A percentile compares a stretch with the other conserved stretches of the same genome.
Conservation (phyloP, 139 green algal genomes). For the Desmodesmus armatus region DNA sequence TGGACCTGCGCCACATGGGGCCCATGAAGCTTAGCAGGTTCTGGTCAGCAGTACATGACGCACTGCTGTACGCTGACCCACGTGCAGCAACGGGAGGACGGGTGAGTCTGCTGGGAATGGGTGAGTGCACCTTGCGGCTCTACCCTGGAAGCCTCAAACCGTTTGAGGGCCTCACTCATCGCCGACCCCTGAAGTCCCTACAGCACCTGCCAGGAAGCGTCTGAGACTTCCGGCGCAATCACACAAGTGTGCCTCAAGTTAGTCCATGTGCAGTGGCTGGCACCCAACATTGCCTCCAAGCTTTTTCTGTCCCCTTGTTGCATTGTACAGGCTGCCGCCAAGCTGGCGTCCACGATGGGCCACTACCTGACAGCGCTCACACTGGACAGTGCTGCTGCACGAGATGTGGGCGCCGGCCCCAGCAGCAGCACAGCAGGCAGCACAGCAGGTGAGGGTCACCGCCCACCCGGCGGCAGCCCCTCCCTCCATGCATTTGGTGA, state of each 20-base stretch:
- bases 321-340: background rate
- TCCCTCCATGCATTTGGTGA: too few relatives aligned
- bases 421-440: too few relatives aligned
- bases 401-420: background rate
- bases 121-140: background rate
- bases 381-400: slow-evolving; percentile 12
- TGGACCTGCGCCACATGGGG: slow-evolving; percentile 53
- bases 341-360: slow-evolving; percentile 4
- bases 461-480: too few relatives aligned
- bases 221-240: too few relatives aligned
- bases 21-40: slow-evolving; percentile 55
- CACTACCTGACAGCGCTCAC: slow-evolving; percentile 30
- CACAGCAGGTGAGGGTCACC: too few relatives aligned
- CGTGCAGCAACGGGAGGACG: slow-evolving; percentile 29
- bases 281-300: background rate
- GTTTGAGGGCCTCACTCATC: background rate
- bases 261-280: background rate
- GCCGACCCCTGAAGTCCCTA: background rate
- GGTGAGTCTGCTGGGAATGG: slow-evolving; percentile 22
- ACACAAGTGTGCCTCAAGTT: background rate
- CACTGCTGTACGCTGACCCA: slow-evolving; percentile 60
- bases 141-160: background rate
- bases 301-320: background rate
- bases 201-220: too few relatives aligned
- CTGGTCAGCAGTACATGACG: slow-evolving; percentile 62